Conservation (phyloP, 768 basidiomycete genomes). For the Trametes maxima region DNA sequence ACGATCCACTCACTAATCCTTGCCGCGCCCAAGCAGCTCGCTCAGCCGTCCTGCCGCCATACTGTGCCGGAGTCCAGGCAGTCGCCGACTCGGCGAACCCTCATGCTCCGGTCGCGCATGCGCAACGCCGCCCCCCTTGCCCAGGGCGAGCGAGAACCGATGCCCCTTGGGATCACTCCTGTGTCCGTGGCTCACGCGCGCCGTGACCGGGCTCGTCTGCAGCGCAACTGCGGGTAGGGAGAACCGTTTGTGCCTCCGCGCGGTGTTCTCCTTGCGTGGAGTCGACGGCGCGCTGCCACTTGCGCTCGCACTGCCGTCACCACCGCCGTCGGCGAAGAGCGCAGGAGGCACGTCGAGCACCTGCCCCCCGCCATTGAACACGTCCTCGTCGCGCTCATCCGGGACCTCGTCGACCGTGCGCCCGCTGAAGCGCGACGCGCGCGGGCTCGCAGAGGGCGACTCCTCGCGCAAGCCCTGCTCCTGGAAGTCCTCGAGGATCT, state of each 20-base stretch:
- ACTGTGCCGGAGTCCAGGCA: constrained; percentile 35
- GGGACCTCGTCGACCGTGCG: constrained; percentile 25
- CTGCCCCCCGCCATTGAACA: constrained; percentile 9
- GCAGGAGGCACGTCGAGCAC: too few species aligned
- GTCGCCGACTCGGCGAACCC: constrained; percentile 22
- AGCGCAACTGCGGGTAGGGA: constrained; percentile 78
- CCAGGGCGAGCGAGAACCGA: constrained; percentile 65
- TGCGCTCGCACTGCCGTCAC: neutral
- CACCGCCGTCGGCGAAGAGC: neutral
- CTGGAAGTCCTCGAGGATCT: constrained; percentile 67
- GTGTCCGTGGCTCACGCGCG: constrained; percentile 43
- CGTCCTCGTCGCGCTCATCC: constrained; percentile 32
- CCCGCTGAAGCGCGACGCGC: constrained; percentile 32
- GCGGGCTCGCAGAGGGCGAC: constrained; percentile 27
- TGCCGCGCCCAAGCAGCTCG: constrained; percentile 48
- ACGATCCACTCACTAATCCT: constrained; percentile 1
- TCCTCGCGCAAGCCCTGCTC: constrained; percentile 17
- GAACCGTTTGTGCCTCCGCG: constrained; percentile 65
- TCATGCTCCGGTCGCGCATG: constrained; percentile 24
- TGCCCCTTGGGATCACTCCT: constrained; percentile 42
- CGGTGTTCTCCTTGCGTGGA: constrained; percentile 56
- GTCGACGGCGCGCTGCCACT: constrained; percentile 19
- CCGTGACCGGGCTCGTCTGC: constrained; percentile 71
- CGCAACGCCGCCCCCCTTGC: constrained; percentile 25
- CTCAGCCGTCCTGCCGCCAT: constrained; percentile 56